Percentiles rank a stretch among this genome's conserved stretches.
Evolutionary conservation across 2,329 filamentous ascomycete species (phyloP).

Genomic region (Penicillium sp.): DNA sequence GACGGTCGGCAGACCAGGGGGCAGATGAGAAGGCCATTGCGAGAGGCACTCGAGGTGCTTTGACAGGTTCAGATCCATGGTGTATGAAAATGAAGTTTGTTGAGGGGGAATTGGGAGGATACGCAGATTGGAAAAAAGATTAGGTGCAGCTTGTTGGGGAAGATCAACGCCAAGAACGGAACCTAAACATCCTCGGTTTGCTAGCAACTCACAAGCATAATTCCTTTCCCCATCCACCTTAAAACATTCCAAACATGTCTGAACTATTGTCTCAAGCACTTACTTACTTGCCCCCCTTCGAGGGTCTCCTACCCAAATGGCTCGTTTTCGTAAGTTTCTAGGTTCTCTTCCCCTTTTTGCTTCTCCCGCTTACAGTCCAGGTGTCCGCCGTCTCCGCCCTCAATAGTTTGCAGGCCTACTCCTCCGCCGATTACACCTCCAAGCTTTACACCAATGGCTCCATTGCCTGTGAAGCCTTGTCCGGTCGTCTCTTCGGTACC

Average conservation of each 20-base stretch:
- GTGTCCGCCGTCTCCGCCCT: constrained; percentile 77
- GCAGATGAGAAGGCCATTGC: constrained; percentile 34
- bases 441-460: constrained; percentile 69
- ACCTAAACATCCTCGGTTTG: constrained; percentile 21
- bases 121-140: constrained; percentile 6
- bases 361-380: constrained; percentile 35
- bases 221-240: not conserved
- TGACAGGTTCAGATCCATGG: constrained; percentile 40
- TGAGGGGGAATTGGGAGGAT: not conserved
- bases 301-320: constrained; percentile 63
- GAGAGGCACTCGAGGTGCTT: constrained; percentile 34
- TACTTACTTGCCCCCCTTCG: constrained; percentile 38
- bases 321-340: constrained; percentile 57
- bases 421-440: constrained; percentile 76
- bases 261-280: constrained; percentile 9
- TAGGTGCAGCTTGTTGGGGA: constrained; percentile 22
- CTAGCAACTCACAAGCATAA: not conserved
- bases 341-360: not conserved
- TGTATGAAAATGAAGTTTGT: constrained; percentile 16
- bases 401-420: constrained; percentile 83
- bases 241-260: not conserved
- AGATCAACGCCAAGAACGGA: constrained; percentile 23
- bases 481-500: constrained; percentile 77
- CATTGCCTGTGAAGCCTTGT: constrained; percentile 67
- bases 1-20: constrained; percentile 38